These are phyloP conservation scores for Tolypocladium nubicola DNA, from an alignment of 2,329 filamentous ascomycete genomes.

Conservation along the genomic window DNA sequence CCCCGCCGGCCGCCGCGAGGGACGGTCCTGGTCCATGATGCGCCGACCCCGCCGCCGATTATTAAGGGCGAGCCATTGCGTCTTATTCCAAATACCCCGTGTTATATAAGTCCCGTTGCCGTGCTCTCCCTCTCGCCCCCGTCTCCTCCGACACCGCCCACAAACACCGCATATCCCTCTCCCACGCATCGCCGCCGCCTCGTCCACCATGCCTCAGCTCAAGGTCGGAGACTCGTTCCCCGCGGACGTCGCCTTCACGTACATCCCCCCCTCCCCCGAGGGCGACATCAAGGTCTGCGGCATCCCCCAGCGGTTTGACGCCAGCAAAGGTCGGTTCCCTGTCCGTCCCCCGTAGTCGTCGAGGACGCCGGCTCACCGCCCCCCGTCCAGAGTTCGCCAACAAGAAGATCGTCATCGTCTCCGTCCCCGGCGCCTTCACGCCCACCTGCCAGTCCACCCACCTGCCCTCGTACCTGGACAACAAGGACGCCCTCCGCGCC, in stretches of 20 bases:
- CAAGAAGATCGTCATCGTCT: slow-evolving; percentile 46
- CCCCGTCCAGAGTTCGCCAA: slow-evolving; percentile 35
- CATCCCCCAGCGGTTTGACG: slow-evolving; percentile 66
- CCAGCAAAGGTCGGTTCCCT: slow-evolving; percentile 52
- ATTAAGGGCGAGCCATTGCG: neutral
- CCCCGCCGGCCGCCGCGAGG: neutral
- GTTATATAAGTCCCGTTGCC: neutral
- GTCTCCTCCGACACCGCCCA: neutral
- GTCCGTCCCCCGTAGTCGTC: neutral
- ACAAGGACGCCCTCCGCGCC: slow-evolving; percentile 57
- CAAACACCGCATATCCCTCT: neutral
- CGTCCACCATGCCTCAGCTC: slow-evolving; percentile 46
- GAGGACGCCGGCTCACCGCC: neutral
- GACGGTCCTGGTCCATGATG: neutral
- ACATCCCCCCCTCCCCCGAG: slow-evolving; percentile 67
- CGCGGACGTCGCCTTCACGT: slow-evolving; percentile 69
- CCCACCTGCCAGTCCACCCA: slow-evolving; percentile 76
- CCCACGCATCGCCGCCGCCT: neutral
- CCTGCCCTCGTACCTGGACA: slow-evolving; percentile 69
- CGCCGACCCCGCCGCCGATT: neutral
- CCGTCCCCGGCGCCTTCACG: slow-evolving; percentile 66
- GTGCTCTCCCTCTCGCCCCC: neutral
- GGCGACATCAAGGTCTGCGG: slow-evolving; percentile 66
- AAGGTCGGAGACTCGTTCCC: slow-evolving; percentile 80
- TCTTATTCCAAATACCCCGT: neutral